Base-by-base conservation (phyloP, 2,329 filamentous ascomycete genomes). In the Sporothrix protearum region DNA sequence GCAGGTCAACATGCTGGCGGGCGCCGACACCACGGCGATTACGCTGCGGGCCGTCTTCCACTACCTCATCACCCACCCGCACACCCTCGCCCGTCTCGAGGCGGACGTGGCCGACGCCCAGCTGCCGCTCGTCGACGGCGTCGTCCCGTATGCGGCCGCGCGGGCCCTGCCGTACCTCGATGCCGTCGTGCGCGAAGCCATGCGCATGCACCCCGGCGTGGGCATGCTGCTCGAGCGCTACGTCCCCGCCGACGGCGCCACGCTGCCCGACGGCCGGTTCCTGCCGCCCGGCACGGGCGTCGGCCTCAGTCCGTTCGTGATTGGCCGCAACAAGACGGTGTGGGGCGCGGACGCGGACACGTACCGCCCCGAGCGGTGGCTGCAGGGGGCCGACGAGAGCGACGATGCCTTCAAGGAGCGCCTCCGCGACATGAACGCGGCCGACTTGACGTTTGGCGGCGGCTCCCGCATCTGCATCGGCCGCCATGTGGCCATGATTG, bases 111-210 rank as follows among this genome's bases (percentile, higher is more conserved):
- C n/a, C 1, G 19, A 12, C 7, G 33, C 55, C 55, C 1, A 61
- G 30, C 55, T 39, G 16, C 75, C 49, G 8, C 22, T 16, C 1
- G 25, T 25, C n/a, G 25, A 64, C 8, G 55, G 55, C 9, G 55
- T 68, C 19, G 70, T 70, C 1, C 1, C 71, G 12, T 70, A 68
- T 30, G 55, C 30, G 2, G 51, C 68, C 14, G 73, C 70, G 6
- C 70, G 71, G 10, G 49, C 68, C 7, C 77, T 86, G 10, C 80
- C 81, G 0, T 87, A 85, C 72, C 78, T 87, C 7, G 81, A 84
- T 71, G 85, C 84, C 0, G 81, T 83, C 3, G 80, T 87, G 45
- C 82, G 82, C 67, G 85, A 87, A 74, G 81, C 80, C 0, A 76
- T 86, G 22, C 79, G 85, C 0, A 78, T 85, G 30, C 82, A 80